A percentile compares a stretch with the other conserved stretches of the same genome.
These are phyloP conservation scores for Dactylorhiza incarnata DNA, from an alignment of 106 monocot genomes.

Conservation along the genomic window DNA sequence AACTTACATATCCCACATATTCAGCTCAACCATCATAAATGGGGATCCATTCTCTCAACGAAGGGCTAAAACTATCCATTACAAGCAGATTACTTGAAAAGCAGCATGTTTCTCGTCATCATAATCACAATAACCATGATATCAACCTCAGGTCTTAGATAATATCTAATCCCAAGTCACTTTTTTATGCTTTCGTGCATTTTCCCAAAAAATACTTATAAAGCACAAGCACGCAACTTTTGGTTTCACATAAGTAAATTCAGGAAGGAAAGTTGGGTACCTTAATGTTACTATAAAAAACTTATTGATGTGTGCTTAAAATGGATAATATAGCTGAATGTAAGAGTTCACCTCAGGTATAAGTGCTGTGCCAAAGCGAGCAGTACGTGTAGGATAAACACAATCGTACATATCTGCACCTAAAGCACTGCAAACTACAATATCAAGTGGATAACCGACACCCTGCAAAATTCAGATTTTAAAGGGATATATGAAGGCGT, in stretches of 20 bases:
- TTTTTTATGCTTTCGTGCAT: background rate
- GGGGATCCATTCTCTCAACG: background rate
- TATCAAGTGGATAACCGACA: constrained; percentile 99
- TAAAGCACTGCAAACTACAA: constrained; percentile 96
- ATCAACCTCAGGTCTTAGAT: background rate
- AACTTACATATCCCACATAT: background rate
- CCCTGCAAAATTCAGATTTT: constrained; percentile 45
- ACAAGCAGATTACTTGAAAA: background rate
- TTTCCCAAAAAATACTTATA: background rate
- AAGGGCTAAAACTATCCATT: background rate
- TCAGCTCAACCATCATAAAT: background rate
- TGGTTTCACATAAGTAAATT: constrained; percentile 2
- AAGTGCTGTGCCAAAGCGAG: constrained; percentile 95
- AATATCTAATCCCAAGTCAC: background rate
- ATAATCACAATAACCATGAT: background rate
- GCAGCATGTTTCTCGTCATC: background rate
- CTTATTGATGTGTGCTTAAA: background rate
- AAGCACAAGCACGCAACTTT: background rate
- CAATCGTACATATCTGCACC: constrained; percentile 99
- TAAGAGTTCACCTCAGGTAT: constrained; percentile 67
- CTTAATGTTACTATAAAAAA: background rate
- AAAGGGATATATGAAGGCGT: background rate
- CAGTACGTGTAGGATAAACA: constrained; percentile 98
- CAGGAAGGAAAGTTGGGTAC: background rate
- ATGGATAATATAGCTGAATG: background rate